Evolutionary conservation across 1,139 yeast species (phyloP).

Genomic region (Fermentozyma sake): DNA sequence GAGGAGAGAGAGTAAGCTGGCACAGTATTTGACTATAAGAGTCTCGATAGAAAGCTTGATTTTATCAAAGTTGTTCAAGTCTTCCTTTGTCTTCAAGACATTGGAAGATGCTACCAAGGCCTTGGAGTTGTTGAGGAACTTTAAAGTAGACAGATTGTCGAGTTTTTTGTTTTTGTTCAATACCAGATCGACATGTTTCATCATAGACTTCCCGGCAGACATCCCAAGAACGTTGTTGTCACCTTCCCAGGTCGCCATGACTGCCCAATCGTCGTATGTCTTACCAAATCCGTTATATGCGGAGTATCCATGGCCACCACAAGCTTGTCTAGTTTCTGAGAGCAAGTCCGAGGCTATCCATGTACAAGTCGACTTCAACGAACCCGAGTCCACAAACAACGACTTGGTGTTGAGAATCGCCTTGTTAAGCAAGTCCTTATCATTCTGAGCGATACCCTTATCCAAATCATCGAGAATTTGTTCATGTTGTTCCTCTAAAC

Average conservation of each 20-base stretch:
- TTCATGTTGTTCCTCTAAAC: constrained; percentile 53
- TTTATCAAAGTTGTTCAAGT: constrained; percentile 12
- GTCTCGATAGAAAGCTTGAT: constrained; percentile 16
- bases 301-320: constrained; percentile 96
- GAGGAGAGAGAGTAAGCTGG: constrained; percentile 18
- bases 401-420: constrained; percentile 68
- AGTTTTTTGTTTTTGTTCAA: constrained; percentile 29
- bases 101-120: constrained; percentile 7
- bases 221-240: constrained; percentile 84
- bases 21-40: constrained; percentile 27
- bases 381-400: constrained; percentile 80
- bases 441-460: constrained; percentile 43
- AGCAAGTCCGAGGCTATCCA: constrained; percentile 80
- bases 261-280: constrained; percentile 89
- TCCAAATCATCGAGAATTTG: constrained; percentile 53
- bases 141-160: constrained; percentile 30
- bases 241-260: constrained; percentile 98
- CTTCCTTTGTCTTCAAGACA: constrained; percentile 7
- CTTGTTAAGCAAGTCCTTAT: constrained; percentile 34
- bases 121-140: constrained; percentile 38
- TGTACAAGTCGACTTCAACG: constrained; percentile 83
- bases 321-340: constrained; percentile 90
- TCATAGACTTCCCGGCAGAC: constrained; percentile 74
- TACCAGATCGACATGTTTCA: constrained; percentile 47
- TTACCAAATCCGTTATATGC: constrained; percentile 87